Conservation (phyloP, 164 flowering plant genomes). For the Vitis rupestris region DNA sequence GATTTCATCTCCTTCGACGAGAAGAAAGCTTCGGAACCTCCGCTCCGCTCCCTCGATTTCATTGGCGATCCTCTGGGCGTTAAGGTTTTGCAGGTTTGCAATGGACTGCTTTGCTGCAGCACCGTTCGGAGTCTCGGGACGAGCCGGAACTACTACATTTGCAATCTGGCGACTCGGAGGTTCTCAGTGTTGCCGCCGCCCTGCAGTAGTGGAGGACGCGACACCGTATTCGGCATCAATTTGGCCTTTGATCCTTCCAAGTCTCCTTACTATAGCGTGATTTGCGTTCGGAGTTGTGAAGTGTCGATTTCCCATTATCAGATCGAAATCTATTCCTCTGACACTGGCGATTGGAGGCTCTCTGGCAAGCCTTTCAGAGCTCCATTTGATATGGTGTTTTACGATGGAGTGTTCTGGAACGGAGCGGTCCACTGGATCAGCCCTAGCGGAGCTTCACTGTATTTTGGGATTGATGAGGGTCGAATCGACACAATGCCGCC, state of each 20-base stretch:
- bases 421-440: constrained; percentile 29
- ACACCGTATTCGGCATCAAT: neutral
- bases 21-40: neutral
- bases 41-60: constrained; percentile 1
- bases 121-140: neutral
- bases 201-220: neutral
- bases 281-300: constrained; percentile 1
- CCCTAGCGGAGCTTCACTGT: neutral
- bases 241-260: constrained; percentile 18
- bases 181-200: neutral
- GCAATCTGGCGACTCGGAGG: constrained; percentile 9
- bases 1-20: too few species aligned
- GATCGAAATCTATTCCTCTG: constrained; percentile 15
- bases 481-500: neutral
- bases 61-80: neutral
- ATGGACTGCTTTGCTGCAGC: constrained; percentile 15
- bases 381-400: neutral
- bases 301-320: neutral
- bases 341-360: constrained; percentile 6
- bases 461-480: constrained; percentile 15
- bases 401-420: constrained; percentile 26
- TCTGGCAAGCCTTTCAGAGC: constrained; percentile 4
- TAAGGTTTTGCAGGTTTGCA: constrained; percentile 11
- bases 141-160: constrained; percentile 2
- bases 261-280: constrained; percentile 14